Conservation (phyloP, 768 basidiomycete genomes). For the Phylloporus scabripes region DNA sequence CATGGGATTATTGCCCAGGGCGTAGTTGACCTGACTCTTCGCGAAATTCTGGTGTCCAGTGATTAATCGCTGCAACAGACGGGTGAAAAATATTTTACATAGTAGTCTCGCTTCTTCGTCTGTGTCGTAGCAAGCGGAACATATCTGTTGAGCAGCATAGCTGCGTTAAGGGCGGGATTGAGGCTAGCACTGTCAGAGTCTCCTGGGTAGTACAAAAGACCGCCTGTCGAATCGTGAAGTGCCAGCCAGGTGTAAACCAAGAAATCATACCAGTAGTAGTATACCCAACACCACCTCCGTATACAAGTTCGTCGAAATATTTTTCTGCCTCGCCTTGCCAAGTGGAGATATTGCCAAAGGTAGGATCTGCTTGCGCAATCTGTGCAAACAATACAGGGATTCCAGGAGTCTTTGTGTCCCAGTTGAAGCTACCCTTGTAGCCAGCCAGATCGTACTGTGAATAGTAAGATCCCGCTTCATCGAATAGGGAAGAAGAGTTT, state of each 20-base stretch:
- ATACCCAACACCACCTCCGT: slow-evolving; percentile 47
- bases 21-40: slow-evolving; percentile 72
- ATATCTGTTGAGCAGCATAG: slow-evolving; percentile 78
- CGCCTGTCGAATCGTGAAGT: slow-evolving; percentile 42
- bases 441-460: slow-evolving; percentile 48
- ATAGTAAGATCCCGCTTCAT: slow-evolving; percentile 61
- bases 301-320: slow-evolving; percentile 71
- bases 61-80: slow-evolving; percentile 4
- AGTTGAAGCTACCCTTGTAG: slow-evolving; percentile 68
- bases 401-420: slow-evolving; percentile 82
- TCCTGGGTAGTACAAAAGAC: slow-evolving; percentile 75
- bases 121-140: slow-evolving; percentile 63
- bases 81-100: slow-evolving; percentile 35
- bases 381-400: slow-evolving; percentile 73
- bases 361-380: slow-evolving; percentile 52
- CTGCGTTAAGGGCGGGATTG: slow-evolving; percentile 83
- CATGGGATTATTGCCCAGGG: slow-evolving; percentile 88
- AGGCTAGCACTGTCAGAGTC: slow-evolving; percentile 77
- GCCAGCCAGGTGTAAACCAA: background rate
- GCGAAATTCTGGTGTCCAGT: slow-evolving; percentile 54
- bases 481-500: slow-evolving; percentile 53
- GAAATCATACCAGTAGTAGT: slow-evolving; percentile 53
- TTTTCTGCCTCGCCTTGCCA: slow-evolving; percentile 71
- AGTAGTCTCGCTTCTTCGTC: slow-evolving; percentile 54
- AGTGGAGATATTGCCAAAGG: slow-evolving; percentile 50